These are phyloP conservation scores for Myrmaecium sp. DNA, from an alignment of 2,329 filamentous ascomycete species.

Conservation along the genomic window DNA sequence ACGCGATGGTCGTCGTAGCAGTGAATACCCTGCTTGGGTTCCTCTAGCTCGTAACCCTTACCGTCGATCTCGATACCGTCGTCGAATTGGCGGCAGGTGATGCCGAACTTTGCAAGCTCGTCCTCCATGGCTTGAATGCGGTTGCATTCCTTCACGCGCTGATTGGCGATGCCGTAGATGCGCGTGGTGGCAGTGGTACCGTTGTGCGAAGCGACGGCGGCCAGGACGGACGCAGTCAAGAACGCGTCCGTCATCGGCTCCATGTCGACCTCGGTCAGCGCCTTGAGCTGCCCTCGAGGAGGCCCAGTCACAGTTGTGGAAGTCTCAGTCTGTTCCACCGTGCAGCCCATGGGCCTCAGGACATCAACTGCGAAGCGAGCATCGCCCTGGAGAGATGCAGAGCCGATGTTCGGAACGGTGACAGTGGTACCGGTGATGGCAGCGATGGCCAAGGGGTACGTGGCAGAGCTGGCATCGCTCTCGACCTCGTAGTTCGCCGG, in stretches of 20 bases:
- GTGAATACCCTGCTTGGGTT: slow-evolving; percentile 49
- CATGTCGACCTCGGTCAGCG: slow-evolving; percentile 80
- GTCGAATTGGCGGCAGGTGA: slow-evolving; percentile 70
- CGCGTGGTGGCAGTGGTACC: slow-evolving; percentile 46
- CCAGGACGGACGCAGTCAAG: slow-evolving; percentile 82
- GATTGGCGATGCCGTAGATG: slow-evolving; percentile 91
- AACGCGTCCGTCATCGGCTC: slow-evolving; percentile 99
- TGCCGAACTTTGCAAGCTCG: slow-evolving; percentile 84
- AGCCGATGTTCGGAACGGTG: slow-evolving; percentile 92
- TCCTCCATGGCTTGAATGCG: slow-evolving; percentile 91
- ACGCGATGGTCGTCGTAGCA: slow-evolving; percentile 98
- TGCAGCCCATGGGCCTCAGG: slow-evolving; percentile 82
- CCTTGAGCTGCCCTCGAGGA: slow-evolving; percentile 51
- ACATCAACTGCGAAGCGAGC: slow-evolving; percentile 87
- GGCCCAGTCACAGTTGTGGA: slow-evolving; percentile 92
- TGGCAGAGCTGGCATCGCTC: slow-evolving; percentile 94
- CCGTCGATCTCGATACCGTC: slow-evolving; percentile 76
- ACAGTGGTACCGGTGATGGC: slow-evolving; percentile 93
- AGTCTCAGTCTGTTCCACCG: slow-evolving; percentile 63
- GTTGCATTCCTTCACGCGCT: slow-evolving; percentile 96
- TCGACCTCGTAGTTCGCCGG: slow-evolving; percentile 79
- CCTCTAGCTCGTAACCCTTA: slow-evolving; percentile 31
- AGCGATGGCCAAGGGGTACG: slow-evolving; percentile 84
- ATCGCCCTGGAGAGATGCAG: slow-evolving; percentile 81
- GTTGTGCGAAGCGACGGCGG: slow-evolving; percentile 67